Conservation (phyloP, 257 asterid genomes). For the Rubia yunnanensis region DNA sequence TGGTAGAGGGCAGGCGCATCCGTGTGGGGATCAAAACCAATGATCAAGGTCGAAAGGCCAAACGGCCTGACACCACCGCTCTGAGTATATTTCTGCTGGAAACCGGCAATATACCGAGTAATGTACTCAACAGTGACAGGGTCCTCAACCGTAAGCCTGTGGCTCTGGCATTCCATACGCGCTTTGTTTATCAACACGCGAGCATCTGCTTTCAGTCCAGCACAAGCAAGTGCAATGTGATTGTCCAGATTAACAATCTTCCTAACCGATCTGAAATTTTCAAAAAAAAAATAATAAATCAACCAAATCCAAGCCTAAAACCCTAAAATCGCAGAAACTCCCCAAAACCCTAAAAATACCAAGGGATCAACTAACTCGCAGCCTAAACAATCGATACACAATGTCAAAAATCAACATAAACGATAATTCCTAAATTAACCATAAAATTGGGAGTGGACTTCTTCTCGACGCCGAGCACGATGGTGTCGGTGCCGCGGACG, state of each 20-base stretch:
- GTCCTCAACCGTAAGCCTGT: conserved; percentile 85
- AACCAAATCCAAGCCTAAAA: background rate
- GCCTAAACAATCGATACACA: background rate
- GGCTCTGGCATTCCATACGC: conserved; percentile 88
- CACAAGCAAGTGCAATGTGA: conserved; percentile 96
- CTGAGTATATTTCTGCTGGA: conserved; percentile 98
- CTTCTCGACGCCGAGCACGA: conserved; percentile 94
- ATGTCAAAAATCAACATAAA: background rate
- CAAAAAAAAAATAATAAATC: conserved; percentile 25
- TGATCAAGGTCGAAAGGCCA: conserved; percentile 94
- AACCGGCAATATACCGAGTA: conserved; percentile 97
- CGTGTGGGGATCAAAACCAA: conserved; percentile 97
- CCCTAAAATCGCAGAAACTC: background rate
- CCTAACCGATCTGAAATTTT: conserved; percentile 75
- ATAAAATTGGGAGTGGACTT: conserved; percentile 71
- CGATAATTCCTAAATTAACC: background rate
- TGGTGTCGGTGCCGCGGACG: conserved; percentile 76
- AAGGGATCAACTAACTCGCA: background rate
- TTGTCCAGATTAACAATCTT: conserved; percentile 89
- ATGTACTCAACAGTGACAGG: conserved; percentile 96
- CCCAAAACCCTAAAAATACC: conserved; percentile 1
- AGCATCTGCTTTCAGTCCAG: conserved; percentile 98
- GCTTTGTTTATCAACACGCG: conserved; percentile 86
- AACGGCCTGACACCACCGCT: conserved; percentile 99
- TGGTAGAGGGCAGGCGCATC: conserved; percentile 83